Conservation (phyloP, 2,329 filamentous ascomycete species). For the Phialophora tarda region DNA sequence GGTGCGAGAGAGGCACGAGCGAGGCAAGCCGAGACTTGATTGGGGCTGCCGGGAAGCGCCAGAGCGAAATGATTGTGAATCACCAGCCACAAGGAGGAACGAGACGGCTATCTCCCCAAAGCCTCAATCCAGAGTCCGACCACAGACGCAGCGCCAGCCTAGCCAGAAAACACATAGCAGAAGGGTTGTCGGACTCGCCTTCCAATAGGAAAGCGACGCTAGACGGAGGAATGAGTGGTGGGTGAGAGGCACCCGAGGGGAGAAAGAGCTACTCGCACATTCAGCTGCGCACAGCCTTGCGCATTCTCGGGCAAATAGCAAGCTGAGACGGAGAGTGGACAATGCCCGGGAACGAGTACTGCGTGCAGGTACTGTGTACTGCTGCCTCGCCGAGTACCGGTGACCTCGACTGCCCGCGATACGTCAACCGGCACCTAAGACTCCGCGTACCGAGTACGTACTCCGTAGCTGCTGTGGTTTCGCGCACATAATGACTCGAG, state of each 20-base stretch:
- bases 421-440: neutral
- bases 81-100: constrained; percentile 7
- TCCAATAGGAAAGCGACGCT: neutral
- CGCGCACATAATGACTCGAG: neutral
- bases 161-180: neutral
- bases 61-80: constrained; percentile 7
- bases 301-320: neutral
- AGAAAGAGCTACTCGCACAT: too few species aligned
- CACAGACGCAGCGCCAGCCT: constrained; percentile 7
- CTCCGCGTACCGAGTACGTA: neutral
- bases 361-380: too few species aligned
- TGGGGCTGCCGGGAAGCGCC: constrained; percentile 5
- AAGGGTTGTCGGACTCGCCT: constrained; percentile 6
- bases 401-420: neutral
- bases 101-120: neutral
- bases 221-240: neutral
- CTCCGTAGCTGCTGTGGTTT: neutral
- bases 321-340: neutral
- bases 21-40: constrained; percentile 6
- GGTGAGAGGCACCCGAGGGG: neutral
- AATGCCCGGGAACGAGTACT: neutral
- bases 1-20: neutral
- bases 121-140: constrained; percentile 25
- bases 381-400: neutral
- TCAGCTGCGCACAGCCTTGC: neutral